Conservation (phyloP, 305 asterid species). For the Caryopteris hybrid region DNA sequence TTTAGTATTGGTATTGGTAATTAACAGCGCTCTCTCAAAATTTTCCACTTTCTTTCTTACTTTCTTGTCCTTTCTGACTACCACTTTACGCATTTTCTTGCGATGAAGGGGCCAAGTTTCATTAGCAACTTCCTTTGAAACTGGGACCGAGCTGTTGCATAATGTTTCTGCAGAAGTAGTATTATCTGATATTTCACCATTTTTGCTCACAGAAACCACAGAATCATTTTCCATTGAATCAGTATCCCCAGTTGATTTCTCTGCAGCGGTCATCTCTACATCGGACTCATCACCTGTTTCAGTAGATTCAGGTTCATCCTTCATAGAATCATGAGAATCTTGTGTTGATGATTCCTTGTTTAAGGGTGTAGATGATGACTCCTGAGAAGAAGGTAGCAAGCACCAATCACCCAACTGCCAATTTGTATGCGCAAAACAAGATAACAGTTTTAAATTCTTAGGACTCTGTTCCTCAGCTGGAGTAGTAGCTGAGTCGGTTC, state of each 20-base stretch:
- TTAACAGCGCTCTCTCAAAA: conserved; percentile 76
- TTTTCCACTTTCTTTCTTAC: conserved; percentile 72
- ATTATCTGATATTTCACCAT: conserved; percentile 30
- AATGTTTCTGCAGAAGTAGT: conserved; percentile 36
- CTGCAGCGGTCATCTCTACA: conserved; percentile 37
- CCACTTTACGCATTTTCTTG: conserved; percentile 81
- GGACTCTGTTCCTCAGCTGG: conserved; percentile 94
- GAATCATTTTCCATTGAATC: conserved; percentile 11
- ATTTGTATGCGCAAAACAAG: conserved; percentile 86
- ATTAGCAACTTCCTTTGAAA: conserved; percentile 44
- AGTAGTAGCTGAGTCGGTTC: conserved; percentile 63
- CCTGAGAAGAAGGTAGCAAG: conserved; percentile 50
- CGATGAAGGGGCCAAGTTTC: conserved; percentile 78
- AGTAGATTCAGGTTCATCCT: conserved; percentile 57
- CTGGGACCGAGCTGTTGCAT: conserved; percentile 48
- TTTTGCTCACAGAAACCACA: conserved; percentile 20
- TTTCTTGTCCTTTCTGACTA: conserved; percentile 74
- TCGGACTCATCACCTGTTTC: conserved; percentile 67
- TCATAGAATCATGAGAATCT: conserved; percentile 42
- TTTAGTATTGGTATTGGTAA: conserved; percentile 62
- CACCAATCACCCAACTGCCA: conserved; percentile 99
- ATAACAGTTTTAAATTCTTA: conserved; percentile 67
- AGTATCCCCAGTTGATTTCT: conserved; percentile 7
- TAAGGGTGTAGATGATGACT: conserved; percentile 25
- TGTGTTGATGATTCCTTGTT: conserved; percentile 44